These are phyloP conservation scores for Cyberlindnera euphorbiiphila DNA, from an alignment of 805 yeast genomes.

Conservation along the genomic window DNA sequence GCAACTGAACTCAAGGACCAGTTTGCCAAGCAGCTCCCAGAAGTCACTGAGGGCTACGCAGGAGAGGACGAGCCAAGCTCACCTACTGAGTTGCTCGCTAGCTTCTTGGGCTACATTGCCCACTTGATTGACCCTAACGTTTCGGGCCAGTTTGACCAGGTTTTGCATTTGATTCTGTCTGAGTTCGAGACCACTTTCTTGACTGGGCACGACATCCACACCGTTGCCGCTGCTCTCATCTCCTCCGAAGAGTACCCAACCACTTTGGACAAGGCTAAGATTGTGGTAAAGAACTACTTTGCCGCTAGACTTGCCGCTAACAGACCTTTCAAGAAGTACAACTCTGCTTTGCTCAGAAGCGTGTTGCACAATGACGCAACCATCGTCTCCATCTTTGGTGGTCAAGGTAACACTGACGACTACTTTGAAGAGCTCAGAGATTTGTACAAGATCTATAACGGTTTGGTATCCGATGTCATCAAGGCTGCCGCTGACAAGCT, in stretches of 20 bases:
- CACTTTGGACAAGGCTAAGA: constrained; percentile 64
- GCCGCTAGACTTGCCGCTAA: constrained; percentile 48
- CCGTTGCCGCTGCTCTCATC: constrained; percentile 72
- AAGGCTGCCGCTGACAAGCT: constrained; percentile 65
- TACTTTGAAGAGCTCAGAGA: constrained; percentile 95
- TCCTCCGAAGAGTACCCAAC: constrained; percentile 56
- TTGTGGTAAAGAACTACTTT: constrained; percentile 76
- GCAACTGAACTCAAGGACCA: constrained; percentile 87
- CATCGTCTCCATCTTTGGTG: constrained; percentile 89
- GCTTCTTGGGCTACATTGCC: constrained; percentile 74
- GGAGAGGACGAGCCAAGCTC: constrained; percentile 86
- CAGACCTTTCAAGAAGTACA: constrained; percentile 46
- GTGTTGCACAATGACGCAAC: constrained; percentile 53
- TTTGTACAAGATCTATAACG: constrained; percentile 70
- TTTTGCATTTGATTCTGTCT: constrained; percentile 61
- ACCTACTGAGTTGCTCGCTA: constrained; percentile 78
- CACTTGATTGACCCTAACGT: constrained; percentile 39
- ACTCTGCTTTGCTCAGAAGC: constrained; percentile 62
- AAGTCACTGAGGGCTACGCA: constrained; percentile 78
- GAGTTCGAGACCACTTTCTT: constrained; percentile 86
- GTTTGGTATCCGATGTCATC: constrained; percentile 69
- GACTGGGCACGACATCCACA: constrained; percentile 77
- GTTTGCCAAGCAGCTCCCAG: constrained; percentile 71
- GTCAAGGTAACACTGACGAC: constrained; percentile 98
- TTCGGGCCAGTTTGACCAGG: constrained; percentile 62